Evolutionary conservation across 495 filamentous ascomycete genomes (phyloP), one percentile per base, ranked within the genome.

Genomic region (Monascus purpureus): DNA sequence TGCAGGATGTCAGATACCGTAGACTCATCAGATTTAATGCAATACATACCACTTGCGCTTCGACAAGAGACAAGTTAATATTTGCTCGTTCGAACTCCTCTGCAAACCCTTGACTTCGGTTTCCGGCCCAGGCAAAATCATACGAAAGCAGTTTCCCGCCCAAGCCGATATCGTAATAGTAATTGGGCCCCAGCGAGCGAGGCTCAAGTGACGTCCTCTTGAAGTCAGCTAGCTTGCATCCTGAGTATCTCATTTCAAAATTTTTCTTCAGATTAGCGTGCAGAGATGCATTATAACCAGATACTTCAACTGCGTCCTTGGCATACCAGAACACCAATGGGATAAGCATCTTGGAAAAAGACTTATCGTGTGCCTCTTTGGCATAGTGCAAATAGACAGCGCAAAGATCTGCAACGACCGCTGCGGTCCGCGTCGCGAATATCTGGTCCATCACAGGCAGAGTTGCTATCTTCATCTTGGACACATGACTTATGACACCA

Each of bases 301-400:
- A 67, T 2, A 80, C 74, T 16, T 68, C 58, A 14, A 88, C 80
- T 2, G 76, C 90, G 43, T 77, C 70, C 24, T 79, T 66, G 13
- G 77, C 57, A 44, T 81, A 80, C 59, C 84, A 94, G 30, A 72
- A 69, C 4, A 97, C 57, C 37, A 81, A 71, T 8, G 75, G 70
- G 23, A 84, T 65, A 1, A 96, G 48, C 2, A 73, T 70, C 26
- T 71, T 74, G 12, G 80, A 63, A 36, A 86, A 75, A 1, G 65
- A 57, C 6, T 62, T 59, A 43, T 77, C 68, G n/a, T 73, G 70
- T 30, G 73, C 64, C 48, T 92, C 80, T 22, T 82, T 78, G 13
- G 75, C 62, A 29, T 80, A 73, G 52, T 93, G 87, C 13, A 93
- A 54, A 52, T 88, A 83, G 62, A 96, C 84, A n/a, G 88, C 77